Evolutionary conservation across 768 basidiomycete genomes (phyloP), one percentile per base, ranked within the genome.

Genomic region (Tricholoma flavovirens): DNA sequence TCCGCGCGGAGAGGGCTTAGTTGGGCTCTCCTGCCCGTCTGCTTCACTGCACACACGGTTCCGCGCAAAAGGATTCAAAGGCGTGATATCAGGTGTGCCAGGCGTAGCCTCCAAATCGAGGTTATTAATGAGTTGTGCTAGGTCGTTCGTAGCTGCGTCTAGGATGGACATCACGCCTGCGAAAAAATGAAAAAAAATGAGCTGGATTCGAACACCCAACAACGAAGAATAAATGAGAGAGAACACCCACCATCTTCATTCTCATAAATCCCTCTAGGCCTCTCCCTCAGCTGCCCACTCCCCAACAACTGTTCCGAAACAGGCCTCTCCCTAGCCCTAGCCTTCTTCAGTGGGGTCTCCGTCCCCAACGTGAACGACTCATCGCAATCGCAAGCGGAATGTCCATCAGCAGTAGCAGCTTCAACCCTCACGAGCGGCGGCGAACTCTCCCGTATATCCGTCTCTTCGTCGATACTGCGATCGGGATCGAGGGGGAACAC

Each of bases 41-140:
- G n/a, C n/a, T n/a, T n/a, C n/a, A n/a, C n/a, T n/a, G n/a, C n/a
- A n/a, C n/a, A n/a, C n/a, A n/a, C n/a, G n/a, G n/a, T n/a, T n/a
- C n/a, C n/a, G n/a, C 35, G n/a, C 21, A 17, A 6, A 56, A 30
- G 69, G 71, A 22, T 70, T 69, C 21, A 77, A 69, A 2, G 82
- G 80, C 1, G 80, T 76, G 51, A 71, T 56, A 32, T 81, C 78
- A 1, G 78, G 75, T 1, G 78, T 81, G 2, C 75, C 74, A 0
- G 89, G 90, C 0, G 90, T 92, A 4, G 88, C 87, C 64, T 90
- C 83, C 3, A 93, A 74, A 60, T 91, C 87, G n/a, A 93, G 76
- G n/a, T 80, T 79, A 59, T 85, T 88, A 67, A 93, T 88, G 3
- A 93, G 73, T 54, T 82, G 81, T 0, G 87, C 90, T 3, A 93